Conservation (phyloP, 129 eudicot genomes). For the Flaveria ramosissima region DNA sequence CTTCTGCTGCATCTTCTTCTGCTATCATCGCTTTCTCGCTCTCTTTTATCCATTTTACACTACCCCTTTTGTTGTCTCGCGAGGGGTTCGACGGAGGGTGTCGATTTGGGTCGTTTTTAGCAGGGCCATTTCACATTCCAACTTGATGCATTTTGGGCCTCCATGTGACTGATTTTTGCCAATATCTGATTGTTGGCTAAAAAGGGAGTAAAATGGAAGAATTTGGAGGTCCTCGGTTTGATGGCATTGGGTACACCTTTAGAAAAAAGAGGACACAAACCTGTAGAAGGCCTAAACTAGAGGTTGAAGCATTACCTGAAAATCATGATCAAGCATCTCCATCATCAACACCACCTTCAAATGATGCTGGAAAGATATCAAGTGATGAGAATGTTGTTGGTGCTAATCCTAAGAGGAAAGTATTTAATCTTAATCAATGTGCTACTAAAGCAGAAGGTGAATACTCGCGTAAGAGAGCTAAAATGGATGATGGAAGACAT, state of each 20-base stretch:
- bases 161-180: constrained; percentile 18
- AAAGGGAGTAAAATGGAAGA: constrained; percentile 56
- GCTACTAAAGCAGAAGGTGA: constrained; percentile 51
- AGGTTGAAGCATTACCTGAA: constrained; percentile 43
- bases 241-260: constrained; percentile 45
- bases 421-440: constrained; percentile 80
- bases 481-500: constrained; percentile 44
- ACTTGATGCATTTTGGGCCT: constrained; percentile 23
- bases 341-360: constrained; percentile 57
- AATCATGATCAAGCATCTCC: constrained; percentile 48
- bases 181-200: constrained; percentile 24
- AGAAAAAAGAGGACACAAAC: constrained; percentile 75
- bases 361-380: constrained; percentile 67
- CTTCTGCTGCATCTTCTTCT: constrained; percentile 22
- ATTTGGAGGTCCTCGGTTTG: constrained; percentile 44
- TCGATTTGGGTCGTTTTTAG: background rate
- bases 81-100: constrained; percentile 22
- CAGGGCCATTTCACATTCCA: constrained; percentile 16
- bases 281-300: constrained; percentile 76
- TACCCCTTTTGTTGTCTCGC: constrained; percentile 19
- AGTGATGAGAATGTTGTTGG: constrained; percentile 67
- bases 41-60: constrained; percentile 20
- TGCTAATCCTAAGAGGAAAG: constrained; percentile 68
- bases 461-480: constrained; percentile 39
- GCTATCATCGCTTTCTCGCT: background rate